Base-by-base conservation (phyloP, 1,284 basidiomycete species). In the Neonothopanus nambi region DNA sequence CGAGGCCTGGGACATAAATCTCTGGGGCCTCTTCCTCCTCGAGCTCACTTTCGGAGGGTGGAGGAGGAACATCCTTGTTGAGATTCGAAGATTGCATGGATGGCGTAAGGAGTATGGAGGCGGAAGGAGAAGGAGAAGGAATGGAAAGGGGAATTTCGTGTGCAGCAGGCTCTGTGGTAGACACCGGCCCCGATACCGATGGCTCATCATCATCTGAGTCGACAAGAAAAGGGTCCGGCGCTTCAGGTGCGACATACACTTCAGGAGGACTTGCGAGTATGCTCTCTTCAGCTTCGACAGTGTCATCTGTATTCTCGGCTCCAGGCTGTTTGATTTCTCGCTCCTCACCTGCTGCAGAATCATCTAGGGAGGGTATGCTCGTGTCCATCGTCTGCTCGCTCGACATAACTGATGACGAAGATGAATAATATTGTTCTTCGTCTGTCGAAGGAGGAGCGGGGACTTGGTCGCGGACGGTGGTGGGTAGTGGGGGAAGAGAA, bases 1-100 rank as follows among this genome's bases (percentile, higher is more conserved):
- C 76, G 33, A 91, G 79, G 35, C 78, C 78, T 9, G 82, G 81
- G 30, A 81, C 69, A 65, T 83, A 84, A 26, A 87, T 61, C 40
- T 85, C 77, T 17, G 80, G 83, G 0, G 70, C 69, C 54, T 72
- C 72, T 47, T 81, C 81, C 18, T 82, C 80, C 41, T 72, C 70
- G 7, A 73, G 71, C 23, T 61, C 58, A 24, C 68, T 69, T 45
- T 67, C 62, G 18, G 69, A 54, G 8, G 74, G 71, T 6, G 79
- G 76, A 8, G 76, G 77, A 2, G 74, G 76, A 3, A 74, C 70
- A 50, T 68, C 73, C 59, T 78, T 80, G 61, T 79, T 71, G 39
- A 74, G 36, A 55, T 73, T 68, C 5, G 66, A 55, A 8, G 62
- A 53, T 52, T 40, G 54, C 51, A 41, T 57, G 26, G 33, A 60